Conservation (phyloP, 2,329 filamentous ascomycete genomes). For the Emericellopsis atlantica region DNA sequence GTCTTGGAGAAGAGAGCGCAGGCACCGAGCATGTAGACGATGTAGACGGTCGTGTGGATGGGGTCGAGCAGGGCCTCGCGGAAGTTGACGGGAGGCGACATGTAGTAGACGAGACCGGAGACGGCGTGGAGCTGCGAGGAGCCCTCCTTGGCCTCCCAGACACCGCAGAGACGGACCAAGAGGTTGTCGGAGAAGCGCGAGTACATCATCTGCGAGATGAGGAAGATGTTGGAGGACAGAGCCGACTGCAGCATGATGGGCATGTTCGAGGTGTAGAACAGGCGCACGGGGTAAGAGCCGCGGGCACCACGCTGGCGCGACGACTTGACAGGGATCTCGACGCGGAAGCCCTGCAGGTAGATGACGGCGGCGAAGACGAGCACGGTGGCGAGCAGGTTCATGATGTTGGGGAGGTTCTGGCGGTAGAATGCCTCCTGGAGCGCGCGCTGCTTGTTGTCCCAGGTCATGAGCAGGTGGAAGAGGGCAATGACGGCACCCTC, state of each 20-base stretch:
- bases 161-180: conserved; percentile 89
- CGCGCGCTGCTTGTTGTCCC: conserved; percentile 98
- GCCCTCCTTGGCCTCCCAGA: conserved; percentile 96
- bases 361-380: conserved; percentile 94
- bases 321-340: conserved; percentile 99
- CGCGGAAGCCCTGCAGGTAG: conserved; percentile 98
- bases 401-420: conserved; percentile 98
- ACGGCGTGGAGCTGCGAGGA: conserved; percentile 89
- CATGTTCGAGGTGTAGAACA: conserved; percentile 99
- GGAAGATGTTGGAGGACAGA: conserved; percentile 96
- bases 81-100: conserved; percentile 97
- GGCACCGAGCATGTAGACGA: conserved; percentile 93
- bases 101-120: conserved; percentile 97
- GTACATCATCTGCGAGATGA: conserved; percentile 99
- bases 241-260: conserved; percentile 99
- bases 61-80: conserved; percentile 94
- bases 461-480: conserved; percentile 95
- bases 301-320: conserved; percentile 97
- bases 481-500: conserved; percentile 97
- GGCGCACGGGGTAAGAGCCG: conserved; percentile 93
- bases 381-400: conserved; percentile 92
- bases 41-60: conserved; percentile 91
- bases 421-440: conserved; percentile 98
- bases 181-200: conserved; percentile 98
- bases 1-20: conserved; percentile 99